Conservation (phyloP, 2,329 filamentous ascomycete species). For the Onygenales sp. region DNA sequence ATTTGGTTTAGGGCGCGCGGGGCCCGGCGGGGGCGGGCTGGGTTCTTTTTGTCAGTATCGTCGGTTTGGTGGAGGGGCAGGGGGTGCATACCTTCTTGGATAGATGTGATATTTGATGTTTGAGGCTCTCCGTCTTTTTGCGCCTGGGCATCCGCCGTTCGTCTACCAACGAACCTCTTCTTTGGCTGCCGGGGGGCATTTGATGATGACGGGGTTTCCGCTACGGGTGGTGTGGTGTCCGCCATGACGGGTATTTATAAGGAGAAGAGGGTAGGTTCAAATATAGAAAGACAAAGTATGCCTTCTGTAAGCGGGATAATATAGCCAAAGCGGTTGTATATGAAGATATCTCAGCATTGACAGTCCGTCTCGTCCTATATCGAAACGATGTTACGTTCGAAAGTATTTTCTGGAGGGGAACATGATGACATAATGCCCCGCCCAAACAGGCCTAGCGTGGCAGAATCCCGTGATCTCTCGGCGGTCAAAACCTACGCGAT, state of each 20-base stretch:
- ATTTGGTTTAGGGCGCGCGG: conserved; percentile 85
- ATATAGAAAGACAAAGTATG: not conserved
- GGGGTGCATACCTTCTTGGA: conserved; percentile 28
- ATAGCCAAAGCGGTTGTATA: not conserved
- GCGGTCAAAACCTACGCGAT: not conserved
- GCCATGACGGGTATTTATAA: not conserved
- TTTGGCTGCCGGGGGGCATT: conserved; percentile 58
- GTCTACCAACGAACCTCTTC: conserved; percentile 82
- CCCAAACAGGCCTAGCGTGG: not conserved
- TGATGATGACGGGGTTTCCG: not conserved
- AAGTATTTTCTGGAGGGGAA: not conserved
- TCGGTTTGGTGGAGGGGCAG: not conserved
- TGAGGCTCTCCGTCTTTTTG: conserved; percentile 45
- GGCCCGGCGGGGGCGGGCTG: conserved; percentile 59
- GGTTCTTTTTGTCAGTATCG: conserved; percentile 35
- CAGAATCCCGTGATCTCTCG: not conserved
- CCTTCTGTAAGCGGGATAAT: not conserved
- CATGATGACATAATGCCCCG: not conserved
- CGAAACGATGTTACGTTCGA: not conserved
- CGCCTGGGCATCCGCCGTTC: conserved; percentile 50
- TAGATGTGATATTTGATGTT: conserved; percentile 34
- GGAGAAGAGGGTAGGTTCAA: not conserved
- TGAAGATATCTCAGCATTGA: not conserved
- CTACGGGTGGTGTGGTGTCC: not conserved
- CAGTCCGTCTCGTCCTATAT: not conserved